These are phyloP conservation scores for Cutaneotrichosporon curvatum DNA, from an alignment of 1,284 basidiomycete genomes.

Conservation along the genomic window DNA sequence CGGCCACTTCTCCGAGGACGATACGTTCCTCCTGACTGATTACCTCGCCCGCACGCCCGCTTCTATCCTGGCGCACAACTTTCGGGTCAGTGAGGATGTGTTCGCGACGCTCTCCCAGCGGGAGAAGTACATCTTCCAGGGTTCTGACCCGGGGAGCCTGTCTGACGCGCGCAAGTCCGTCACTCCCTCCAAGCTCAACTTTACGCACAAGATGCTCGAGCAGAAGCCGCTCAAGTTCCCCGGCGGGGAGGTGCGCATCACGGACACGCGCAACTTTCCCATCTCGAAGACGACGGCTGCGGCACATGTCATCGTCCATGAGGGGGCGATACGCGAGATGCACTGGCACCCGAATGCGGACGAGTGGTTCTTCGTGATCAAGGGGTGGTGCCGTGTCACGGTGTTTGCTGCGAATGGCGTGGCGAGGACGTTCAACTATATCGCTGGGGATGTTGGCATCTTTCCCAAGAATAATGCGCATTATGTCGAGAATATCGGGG, in stretches of 20 bases:
- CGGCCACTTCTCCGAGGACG: slow-evolving; percentile 60
- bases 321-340: slow-evolving; percentile 56
- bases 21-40: slow-evolving; percentile 56
- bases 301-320: slow-evolving; percentile 61
- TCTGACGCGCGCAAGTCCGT: slow-evolving; percentile 11
- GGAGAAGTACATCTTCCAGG: slow-evolving; percentile 63
- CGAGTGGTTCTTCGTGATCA: slow-evolving; percentile 39
- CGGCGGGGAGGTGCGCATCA: slow-evolving; percentile 60
- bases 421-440: slow-evolving; percentile 62
- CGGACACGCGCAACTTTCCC: slow-evolving; percentile 57
- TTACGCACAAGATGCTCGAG: slow-evolving; percentile 35
- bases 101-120: slow-evolving; percentile 46
- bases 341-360: slow-evolving; percentile 65
- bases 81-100: slow-evolving; percentile 53
- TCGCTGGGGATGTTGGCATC: slow-evolving; percentile 60
- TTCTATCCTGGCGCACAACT: slow-evolving; percentile 64
- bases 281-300: slow-evolving; percentile 57
- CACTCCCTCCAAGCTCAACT: slow-evolving; percentile 13
- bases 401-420: slow-evolving; percentile 58
- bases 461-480: slow-evolving; percentile 51
- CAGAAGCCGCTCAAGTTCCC: slow-evolving; percentile 42
- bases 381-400: slow-evolving; percentile 57
- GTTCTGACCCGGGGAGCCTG: slow-evolving; percentile 18
- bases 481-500: slow-evolving; percentile 64
- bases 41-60: slow-evolving; percentile 54